These are phyloP conservation scores for Akebia trifoliata DNA, from an alignment of 164 flowering plant genomes.

Conservation along the genomic window DNA sequence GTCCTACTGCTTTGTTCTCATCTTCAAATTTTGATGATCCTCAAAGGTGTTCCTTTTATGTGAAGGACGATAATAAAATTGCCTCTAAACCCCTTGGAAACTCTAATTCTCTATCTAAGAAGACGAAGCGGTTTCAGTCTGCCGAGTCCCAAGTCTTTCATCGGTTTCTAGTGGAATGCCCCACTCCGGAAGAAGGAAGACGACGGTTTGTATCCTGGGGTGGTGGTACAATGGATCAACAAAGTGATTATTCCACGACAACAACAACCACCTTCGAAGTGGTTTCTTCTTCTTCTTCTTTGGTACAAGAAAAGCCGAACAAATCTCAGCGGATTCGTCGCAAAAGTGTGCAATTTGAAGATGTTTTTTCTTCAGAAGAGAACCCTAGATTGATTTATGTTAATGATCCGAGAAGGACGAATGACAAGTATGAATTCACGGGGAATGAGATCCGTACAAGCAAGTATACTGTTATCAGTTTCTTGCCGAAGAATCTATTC, in stretches of 20 bases:
- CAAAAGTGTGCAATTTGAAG: conserved; percentile 57
- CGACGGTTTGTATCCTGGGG: conserved; percentile 55
- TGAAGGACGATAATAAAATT: conserved; percentile 20
- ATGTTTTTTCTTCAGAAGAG: conserved; percentile 35
- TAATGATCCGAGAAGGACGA: conserved; percentile 71
- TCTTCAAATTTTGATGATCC: conserved; percentile 32
- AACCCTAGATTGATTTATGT: conserved; percentile 64
- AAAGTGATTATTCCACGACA: too few relatives aligned
- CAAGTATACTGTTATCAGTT: conserved; percentile 74
- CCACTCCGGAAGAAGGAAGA: conserved; percentile 32
- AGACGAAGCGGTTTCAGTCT: conserved; percentile 21
- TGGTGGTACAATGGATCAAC: conserved; percentile 64
- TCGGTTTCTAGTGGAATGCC: conserved; percentile 40
- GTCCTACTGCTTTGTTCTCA: conserved; percentile 26
- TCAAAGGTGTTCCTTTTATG: conserved; percentile 13
- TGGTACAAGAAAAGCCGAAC: conserved; percentile 34
- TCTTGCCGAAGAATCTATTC: conserved; percentile 87
- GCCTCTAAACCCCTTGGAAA: conserved; percentile 13
- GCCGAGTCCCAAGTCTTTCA: conserved; percentile 27
- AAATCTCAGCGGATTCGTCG: conserved; percentile 45
- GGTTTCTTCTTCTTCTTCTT: conserved; percentile 43
- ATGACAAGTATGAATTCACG: conserved; percentile 76
- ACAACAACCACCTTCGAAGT: conserved; percentile 40
- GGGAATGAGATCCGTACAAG: conserved; percentile 88
- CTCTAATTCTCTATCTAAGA: conserved; percentile 5